Conservation (phyloP, 1,284 basidiomycete species). For the Kwoniella shivajii region DNA sequence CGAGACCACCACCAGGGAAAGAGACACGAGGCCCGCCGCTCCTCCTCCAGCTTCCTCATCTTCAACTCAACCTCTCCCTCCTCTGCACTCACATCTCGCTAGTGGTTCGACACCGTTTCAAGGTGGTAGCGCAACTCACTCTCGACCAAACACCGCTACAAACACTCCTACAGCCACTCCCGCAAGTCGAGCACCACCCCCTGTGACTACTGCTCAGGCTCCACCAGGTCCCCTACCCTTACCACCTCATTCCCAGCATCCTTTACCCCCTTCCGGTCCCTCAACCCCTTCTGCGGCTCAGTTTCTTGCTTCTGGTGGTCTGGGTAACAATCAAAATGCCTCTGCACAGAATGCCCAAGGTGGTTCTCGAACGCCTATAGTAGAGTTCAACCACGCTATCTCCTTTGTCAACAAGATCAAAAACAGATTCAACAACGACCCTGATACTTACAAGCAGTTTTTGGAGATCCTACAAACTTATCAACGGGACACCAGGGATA, state of each 20-base stretch:
- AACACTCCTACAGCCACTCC: constrained; percentile 3
- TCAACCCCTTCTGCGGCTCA: constrained; percentile 47
- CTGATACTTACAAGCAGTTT: constrained; percentile 97
- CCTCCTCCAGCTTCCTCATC: constrained; percentile 8
- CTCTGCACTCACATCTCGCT: constrained; percentile 21
- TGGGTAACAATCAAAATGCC: constrained; percentile 61
- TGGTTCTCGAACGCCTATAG: constrained; percentile 45
- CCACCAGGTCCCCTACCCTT: constrained; percentile 22
- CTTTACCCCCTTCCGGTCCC: constrained; percentile 36
- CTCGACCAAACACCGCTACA: constrained; percentile 37
- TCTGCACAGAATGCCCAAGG: constrained; percentile 88
- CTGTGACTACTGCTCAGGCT: constrained; percentile 1
- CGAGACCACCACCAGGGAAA: neutral
- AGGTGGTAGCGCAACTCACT: constrained; percentile 13
- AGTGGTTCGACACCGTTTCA: constrained; percentile 27
- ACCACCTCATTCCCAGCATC: constrained; percentile 26
- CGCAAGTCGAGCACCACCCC: constrained; percentile 5
- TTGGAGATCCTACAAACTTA: constrained; percentile 97
- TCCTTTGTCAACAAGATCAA: constrained; percentile 99
- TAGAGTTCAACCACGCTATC: constrained; percentile 96
- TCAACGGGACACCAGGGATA: constrained; percentile 88
- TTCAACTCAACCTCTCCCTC: constrained; percentile 23
- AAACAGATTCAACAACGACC: constrained; percentile 84
- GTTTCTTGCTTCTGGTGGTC: constrained; percentile 37
- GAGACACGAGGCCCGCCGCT: too few relatives aligned